A percentile compares a stretch with the other conserved stretches of the same genome.
These are phyloP conservation scores for Pseudocercospora cruenta DNA, from an alignment of 2,329 filamentous ascomycete species.

Conservation along the genomic window DNA sequence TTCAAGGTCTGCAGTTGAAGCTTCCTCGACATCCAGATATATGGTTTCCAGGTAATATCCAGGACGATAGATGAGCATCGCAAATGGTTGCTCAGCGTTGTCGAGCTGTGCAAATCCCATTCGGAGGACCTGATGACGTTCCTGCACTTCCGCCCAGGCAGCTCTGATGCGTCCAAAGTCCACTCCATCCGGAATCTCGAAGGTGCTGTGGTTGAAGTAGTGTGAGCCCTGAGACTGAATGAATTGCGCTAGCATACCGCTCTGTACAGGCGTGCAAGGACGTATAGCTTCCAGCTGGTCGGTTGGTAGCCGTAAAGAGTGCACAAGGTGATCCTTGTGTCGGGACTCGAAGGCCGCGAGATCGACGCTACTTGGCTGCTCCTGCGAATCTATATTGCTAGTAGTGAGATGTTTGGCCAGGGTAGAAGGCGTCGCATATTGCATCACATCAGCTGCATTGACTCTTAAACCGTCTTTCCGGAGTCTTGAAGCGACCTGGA, in stretches of 20 bases:
- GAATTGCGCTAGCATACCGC: slow-evolving; percentile 78
- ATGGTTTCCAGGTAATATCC: slow-evolving; percentile 11
- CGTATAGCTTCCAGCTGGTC: slow-evolving; percentile 60
- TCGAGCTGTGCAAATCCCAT: slow-evolving; percentile 71
- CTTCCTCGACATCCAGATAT: neutral
- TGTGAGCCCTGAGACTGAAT: slow-evolving; percentile 65
- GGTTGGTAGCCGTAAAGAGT: slow-evolving; percentile 37
- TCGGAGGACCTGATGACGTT: slow-evolving; percentile 71
- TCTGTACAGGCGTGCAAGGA: slow-evolving; percentile 80
- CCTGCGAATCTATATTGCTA: neutral
- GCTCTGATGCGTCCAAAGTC: slow-evolving; percentile 48
- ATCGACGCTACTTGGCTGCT: slow-evolving; percentile 44
- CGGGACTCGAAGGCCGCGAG: slow-evolving; percentile 56
- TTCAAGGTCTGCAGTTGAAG: slow-evolving; percentile 38
- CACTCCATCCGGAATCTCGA: slow-evolving; percentile 52
- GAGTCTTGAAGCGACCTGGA: slow-evolving; percentile 72
- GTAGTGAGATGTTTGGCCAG: slow-evolving; percentile 25
- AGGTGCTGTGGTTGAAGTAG: slow-evolving; percentile 75
- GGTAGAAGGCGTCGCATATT: slow-evolving; percentile 42
- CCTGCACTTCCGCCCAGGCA: slow-evolving; percentile 64
- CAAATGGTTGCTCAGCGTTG: slow-evolving; percentile 65
- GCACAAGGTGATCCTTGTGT: slow-evolving; percentile 42
- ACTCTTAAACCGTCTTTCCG: slow-evolving; percentile 62
- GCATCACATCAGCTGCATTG: slow-evolving; percentile 74
- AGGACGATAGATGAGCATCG: slow-evolving; percentile 68